A percentile compares a stretch with the other conserved stretches of the same genome.
Evolutionary conservation across 257 asterid species (phyloP).

Genomic region (Ehretia macrophylla): DNA sequence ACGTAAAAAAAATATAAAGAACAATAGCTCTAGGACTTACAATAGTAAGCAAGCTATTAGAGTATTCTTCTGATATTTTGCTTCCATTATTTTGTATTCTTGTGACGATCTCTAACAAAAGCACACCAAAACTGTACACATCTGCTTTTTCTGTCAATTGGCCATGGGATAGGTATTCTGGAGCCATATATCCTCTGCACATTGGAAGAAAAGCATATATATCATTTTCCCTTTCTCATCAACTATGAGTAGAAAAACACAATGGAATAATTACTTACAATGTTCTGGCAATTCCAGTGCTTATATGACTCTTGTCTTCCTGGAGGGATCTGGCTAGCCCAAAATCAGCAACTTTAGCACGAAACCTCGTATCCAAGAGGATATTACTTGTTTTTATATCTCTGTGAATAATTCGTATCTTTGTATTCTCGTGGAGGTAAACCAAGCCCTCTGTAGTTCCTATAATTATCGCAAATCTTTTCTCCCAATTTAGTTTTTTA

Average conservation of each 20-base stretch:
- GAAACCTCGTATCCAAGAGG: conserved; percentile 6
- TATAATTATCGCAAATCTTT: conserved; percentile 9
- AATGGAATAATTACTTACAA: conserved; percentile 7
- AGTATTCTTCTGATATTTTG: conserved; percentile 25
- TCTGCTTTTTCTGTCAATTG: conserved; percentile 67
- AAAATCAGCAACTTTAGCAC: conserved; percentile 19
- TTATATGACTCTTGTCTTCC: conserved; percentile 12
- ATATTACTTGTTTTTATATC: conserved; percentile 21
- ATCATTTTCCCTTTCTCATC: neutral
- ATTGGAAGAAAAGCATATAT: neutral
- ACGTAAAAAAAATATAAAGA: neutral
- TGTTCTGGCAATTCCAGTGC: conserved; percentile 22
- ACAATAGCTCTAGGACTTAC: neutral
- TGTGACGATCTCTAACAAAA: conserved; percentile 48
- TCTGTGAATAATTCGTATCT: conserved; percentile 15
- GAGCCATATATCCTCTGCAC: conserved; percentile 77
- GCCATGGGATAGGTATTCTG: conserved; percentile 65
- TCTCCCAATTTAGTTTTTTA: conserved; percentile 11
- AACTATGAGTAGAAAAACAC: neutral
- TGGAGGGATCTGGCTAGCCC: conserved; percentile 17
- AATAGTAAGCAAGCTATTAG: conserved; percentile 42
- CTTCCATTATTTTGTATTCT: conserved; percentile 42
- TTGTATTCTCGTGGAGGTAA: conserved; percentile 15
- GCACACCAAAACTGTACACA: conserved; percentile 67
- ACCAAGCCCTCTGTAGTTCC: conserved; percentile 18